phyloP scores from a whole-genome alignment of 2,329 filamentous ascomycete species.

The Aulographum hederae region DNA sequence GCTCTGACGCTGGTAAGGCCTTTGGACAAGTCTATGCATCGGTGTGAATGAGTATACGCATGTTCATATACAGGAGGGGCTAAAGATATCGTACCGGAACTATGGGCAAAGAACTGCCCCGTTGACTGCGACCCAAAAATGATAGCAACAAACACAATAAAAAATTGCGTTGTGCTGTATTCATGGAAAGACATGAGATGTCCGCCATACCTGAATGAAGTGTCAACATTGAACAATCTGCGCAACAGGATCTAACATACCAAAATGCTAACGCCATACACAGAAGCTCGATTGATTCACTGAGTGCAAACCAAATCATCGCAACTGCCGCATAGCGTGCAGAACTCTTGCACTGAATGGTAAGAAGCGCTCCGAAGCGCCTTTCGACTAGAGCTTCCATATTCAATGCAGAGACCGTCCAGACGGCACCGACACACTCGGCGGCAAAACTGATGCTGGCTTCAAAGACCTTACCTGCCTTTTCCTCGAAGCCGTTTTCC shows the following conservation, averaged over 20 bases:
- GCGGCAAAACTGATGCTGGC: too few relatives aligned
- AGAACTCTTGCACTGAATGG: too few relatives aligned
- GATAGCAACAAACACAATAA: background rate
- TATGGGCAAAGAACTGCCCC: too few relatives aligned
- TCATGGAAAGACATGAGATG: constrained; percentile 14
- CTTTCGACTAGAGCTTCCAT: too few relatives aligned
- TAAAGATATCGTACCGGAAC: background rate
- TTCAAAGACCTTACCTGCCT: too few relatives aligned
- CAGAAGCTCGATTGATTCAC: constrained; percentile 46
- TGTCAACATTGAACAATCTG: constrained; percentile 7
- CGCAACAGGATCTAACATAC: constrained; percentile 20
- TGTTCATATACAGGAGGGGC: background rate
- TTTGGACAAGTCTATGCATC: background rate
- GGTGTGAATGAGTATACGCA: background rate
- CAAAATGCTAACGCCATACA: constrained; percentile 44
- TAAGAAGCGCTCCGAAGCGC: too few relatives aligned
- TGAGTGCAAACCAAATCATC: constrained; percentile 48
- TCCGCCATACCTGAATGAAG: constrained; percentile 15
- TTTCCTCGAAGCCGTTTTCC: too few relatives aligned
- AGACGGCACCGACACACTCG: too few relatives aligned
- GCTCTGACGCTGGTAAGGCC: too few relatives aligned
- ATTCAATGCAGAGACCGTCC: too few relatives aligned
- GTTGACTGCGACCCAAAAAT: background rate
- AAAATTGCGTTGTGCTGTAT: constrained; percentile 10
- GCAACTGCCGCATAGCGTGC: too few relatives aligned